Conservation (phyloP, 2,329 filamentous ascomycete genomes). For the Teratosphaeria pseudoeucalypti region DNA sequence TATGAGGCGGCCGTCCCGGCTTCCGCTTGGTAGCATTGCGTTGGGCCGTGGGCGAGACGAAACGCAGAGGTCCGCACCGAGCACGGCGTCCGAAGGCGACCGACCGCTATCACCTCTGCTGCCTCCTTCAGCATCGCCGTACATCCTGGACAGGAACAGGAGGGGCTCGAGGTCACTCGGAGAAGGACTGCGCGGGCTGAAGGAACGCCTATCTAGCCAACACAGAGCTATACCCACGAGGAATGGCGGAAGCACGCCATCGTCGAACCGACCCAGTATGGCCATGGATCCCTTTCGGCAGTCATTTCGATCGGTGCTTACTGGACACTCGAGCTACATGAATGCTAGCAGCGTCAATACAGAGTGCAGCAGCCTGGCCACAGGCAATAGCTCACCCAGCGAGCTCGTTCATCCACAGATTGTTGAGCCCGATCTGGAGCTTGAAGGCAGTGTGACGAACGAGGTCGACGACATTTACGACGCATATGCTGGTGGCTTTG, state of each 20-base stretch:
- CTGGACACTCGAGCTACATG: conserved; percentile 47
- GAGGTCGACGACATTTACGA: conserved; percentile 45
- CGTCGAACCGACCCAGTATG: conserved; percentile 25
- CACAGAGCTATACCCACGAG: conserved; percentile 22
- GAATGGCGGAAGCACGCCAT: conserved; percentile 18
- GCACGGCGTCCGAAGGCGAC: background rate
- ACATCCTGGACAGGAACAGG: conserved; percentile 3
- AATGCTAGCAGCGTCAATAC: conserved; percentile 52
- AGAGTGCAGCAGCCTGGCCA: conserved; percentile 71
- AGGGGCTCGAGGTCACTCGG: conserved; percentile 13
- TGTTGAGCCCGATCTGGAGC: conserved; percentile 30
- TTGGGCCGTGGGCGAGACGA: conserved; percentile 7
- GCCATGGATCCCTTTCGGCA: conserved; percentile 35
- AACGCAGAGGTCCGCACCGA: conserved; percentile 1
- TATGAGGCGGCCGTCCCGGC: conserved; percentile 16
- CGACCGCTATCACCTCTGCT: conserved; percentile 15
- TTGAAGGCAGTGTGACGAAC: conserved; percentile 44
- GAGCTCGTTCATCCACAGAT: conserved; percentile 50
- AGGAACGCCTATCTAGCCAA: conserved; percentile 12
- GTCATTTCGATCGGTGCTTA: conserved; percentile 51
- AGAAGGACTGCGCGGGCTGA: conserved; percentile 17
- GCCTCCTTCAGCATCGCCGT: conserved; percentile 6
- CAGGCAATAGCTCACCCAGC: conserved; percentile 66
- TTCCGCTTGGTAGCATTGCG: conserved; percentile 18
- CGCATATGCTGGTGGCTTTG: conserved; percentile 50